Evolutionary conservation across 768 basidiomycete genomes (phyloP), one percentile per base, ranked within the genome.

Genomic region (Rhizopogon sp.): DNA sequence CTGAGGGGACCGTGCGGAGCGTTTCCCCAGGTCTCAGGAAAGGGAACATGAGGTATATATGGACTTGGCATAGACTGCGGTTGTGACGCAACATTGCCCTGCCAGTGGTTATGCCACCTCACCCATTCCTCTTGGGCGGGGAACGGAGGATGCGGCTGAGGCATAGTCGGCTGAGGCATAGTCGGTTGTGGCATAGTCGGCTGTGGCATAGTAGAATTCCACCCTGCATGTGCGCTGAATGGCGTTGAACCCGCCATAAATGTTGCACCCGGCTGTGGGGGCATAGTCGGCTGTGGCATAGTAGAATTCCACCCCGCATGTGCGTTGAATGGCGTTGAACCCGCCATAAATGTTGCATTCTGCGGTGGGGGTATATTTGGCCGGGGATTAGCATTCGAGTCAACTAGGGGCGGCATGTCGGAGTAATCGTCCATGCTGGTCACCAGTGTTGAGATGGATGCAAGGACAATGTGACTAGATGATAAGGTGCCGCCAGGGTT

Each of bases 401-500:
- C 65, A 11, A 65, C 69, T 11, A 69, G 56, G 1, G 41, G 33
- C 3, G 69, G 68, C 64, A 69, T 71, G 17, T 59, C 69, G 4
- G 53, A 56, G 59, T 54, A 69, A 16, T 35, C 16, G 41, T 7
- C 52, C 61, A 66, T 31, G 35, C 39, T 58, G 22, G 8, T 25
- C 5, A 31, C 9, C 52, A 58, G 63, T 61, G 46, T 43, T 68
- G 47, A 58, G 25, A 58, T 2, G 44, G 44, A 41, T 44, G 29
- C 39, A 50, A 55, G 20, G 41, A 63, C 67, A 53, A 71, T 5
- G 6, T 20, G 1, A 62, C 39, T 13, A 20, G 20, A 47, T 35
- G 45, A 47, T 46, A 33, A 33, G 17, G 5, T 13, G 31, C 14
- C 17, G 14, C 20, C 35, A 16, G 1, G 8, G 35, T 37, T 35